A percentile compares a stretch with the other conserved stretches of the same genome.
phyloP scores from a whole-genome alignment of 2,329 filamentous ascomycete genomes.

The Pyrenochaeta sp. region DNA sequence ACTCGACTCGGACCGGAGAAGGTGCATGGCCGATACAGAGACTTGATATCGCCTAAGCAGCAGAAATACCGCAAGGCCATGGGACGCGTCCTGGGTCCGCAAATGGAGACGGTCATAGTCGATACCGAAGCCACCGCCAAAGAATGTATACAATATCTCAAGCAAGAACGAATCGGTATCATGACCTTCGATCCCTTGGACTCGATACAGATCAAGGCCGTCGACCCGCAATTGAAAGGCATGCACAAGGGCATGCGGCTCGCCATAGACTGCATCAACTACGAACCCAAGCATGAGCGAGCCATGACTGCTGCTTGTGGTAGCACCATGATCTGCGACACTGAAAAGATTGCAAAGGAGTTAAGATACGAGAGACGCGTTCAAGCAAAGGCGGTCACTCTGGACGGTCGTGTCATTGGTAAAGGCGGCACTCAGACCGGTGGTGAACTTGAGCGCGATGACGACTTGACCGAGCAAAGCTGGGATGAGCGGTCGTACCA shows the following conservation, averaged over 20 bases:
- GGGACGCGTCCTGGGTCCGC: slow-evolving; percentile 86
- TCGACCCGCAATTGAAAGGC: slow-evolving; percentile 90
- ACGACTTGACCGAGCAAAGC: slow-evolving; percentile 75
- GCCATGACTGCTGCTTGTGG: slow-evolving; percentile 96
- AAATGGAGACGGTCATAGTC: slow-evolving; percentile 94
- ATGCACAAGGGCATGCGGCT: slow-evolving; percentile 83
- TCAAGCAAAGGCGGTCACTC: slow-evolving; percentile 90
- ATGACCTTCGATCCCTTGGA: slow-evolving; percentile 96
- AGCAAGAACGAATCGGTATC: slow-evolving; percentile 84
- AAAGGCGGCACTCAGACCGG: slow-evolving; percentile 97
- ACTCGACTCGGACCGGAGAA: slow-evolving; percentile 79
- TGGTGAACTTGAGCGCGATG: slow-evolving; percentile 74
- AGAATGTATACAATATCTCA: slow-evolving; percentile 93
- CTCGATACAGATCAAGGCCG: slow-evolving; percentile 93
- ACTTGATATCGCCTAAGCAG: slow-evolving; percentile 94
- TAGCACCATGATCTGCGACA: slow-evolving; percentile 93
- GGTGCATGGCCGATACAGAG: slow-evolving; percentile 87
- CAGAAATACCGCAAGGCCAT: slow-evolving; percentile 96
- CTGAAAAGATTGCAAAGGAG: slow-evolving; percentile 82
- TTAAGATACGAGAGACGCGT: slow-evolving; percentile 86
- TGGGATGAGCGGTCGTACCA: slow-evolving; percentile 93
- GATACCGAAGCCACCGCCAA: slow-evolving; percentile 94
- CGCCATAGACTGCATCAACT: slow-evolving; percentile 96
- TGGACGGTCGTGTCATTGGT: slow-evolving; percentile 96
- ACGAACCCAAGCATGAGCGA: slow-evolving; percentile 84